These are phyloP conservation scores for Thielaviopsis musarum DNA, from an alignment of 2,329 filamentous ascomycete species.

Conservation along the genomic window DNA sequence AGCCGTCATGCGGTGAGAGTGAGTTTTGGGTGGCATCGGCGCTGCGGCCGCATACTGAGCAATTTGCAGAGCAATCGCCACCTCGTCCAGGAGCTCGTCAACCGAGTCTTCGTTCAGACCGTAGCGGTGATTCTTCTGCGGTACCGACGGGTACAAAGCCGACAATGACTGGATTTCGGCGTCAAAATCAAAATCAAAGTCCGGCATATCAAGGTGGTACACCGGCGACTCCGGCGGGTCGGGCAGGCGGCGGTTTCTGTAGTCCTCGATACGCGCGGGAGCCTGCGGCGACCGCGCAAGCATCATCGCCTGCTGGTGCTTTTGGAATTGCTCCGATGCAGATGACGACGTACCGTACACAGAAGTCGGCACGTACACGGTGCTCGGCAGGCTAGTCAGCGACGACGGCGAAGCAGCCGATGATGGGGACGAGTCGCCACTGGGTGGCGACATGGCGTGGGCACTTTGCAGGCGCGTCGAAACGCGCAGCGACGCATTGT, in stretches of 20 bases:
- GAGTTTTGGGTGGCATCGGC: background rate
- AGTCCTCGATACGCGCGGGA: slow-evolving; percentile 1
- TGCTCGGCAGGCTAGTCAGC: background rate
- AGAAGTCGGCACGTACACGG: background rate
- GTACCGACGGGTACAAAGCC: background rate
- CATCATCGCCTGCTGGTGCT: background rate
- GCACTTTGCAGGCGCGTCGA: background rate
- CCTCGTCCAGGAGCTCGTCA: slow-evolving; percentile 9
- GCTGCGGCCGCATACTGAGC: slow-evolving; percentile 1
- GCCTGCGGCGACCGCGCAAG: too few species aligned
- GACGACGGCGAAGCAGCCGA: background rate
- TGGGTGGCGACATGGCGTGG: background rate
- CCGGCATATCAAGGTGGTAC: background rate
- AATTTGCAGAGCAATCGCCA: slow-evolving; percentile 9
- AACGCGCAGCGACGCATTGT: slow-evolving; percentile 2
- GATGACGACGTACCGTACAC: background rate
- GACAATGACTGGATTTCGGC: slow-evolving; percentile 3
- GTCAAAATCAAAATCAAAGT: slow-evolving; percentile 3
- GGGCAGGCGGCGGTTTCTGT: slow-evolving; percentile 3
- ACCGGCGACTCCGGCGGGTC: slow-evolving; percentile 6
- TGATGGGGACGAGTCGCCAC: background rate
- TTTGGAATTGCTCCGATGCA: background rate
- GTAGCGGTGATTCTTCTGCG: background rate
- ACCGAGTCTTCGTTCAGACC: background rate
- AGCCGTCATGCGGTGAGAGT: background rate